Evolutionary conservation across 306 rosid genomes (phyloP).

Genomic region (Hylodesmum podocarpum): DNA sequence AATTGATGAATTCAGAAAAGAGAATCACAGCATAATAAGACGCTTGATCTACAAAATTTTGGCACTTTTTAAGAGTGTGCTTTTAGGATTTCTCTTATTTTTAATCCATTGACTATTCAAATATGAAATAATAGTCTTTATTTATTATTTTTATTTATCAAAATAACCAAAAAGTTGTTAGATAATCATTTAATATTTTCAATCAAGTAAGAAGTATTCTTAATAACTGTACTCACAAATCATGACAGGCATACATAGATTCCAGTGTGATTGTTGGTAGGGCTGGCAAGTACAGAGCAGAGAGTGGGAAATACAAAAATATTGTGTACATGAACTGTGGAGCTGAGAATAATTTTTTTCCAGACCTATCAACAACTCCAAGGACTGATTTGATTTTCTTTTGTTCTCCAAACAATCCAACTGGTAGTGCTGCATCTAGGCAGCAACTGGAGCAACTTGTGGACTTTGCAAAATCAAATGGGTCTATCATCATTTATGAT

Average conservation of each 20-base stretch:
- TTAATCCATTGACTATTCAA: no score
- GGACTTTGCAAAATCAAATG: slow-evolving; percentile 3
- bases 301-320: background rate
- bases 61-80: no score
- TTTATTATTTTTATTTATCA: no score
- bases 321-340: background rate
- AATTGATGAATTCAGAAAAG: no score
- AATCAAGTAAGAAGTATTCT: background rate
- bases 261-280: background rate
- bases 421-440: background rate
- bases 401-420: slow-evolving; percentile 12
- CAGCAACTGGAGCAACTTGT: slow-evolving; percentile 9
- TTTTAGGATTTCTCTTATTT: no score
- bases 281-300: background rate
- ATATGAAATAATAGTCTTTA: no score
- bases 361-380: background rate
- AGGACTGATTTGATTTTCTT: background rate
- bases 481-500: background rate
- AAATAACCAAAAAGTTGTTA: no score
- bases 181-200: background rate
- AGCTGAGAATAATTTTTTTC: background rate
- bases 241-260: background rate
- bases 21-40: no score
- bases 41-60: no score
- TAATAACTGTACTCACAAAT: background rate